Evolutionary conservation across 306 rosid genomes (phyloP).

Genomic region (Prunus campanulata): DNA sequence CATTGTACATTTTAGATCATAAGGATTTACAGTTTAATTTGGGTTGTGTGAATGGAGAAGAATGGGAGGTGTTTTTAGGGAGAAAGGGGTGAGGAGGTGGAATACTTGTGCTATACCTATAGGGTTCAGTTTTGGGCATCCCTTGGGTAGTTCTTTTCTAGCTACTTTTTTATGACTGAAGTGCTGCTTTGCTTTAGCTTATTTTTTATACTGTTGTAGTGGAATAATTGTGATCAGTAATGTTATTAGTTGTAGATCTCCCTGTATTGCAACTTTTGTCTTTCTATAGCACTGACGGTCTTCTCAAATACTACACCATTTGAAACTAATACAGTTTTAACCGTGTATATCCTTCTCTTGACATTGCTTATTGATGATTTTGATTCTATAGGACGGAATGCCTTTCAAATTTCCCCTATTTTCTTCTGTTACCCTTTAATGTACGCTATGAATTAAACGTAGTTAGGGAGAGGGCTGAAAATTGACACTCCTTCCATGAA

Average conservation of each 20-base stretch:
- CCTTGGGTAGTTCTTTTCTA: background rate
- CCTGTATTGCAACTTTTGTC: too few relatives aligned
- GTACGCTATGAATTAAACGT: background rate
- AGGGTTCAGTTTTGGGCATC: background rate
- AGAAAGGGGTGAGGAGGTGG: background rate
- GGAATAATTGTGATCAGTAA: background rate
- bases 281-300: background rate
- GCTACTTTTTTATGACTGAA: background rate
- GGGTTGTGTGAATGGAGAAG: background rate
- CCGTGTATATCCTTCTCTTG: background rate
- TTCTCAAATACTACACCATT: background rate
- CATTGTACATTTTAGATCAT: background rate
- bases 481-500: background rate
- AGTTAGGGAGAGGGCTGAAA: background rate
- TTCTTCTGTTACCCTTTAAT: background rate
- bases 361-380: background rate
- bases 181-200: background rate
- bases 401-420: background rate
- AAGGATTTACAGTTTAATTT: background rate
- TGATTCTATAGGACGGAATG: background rate
- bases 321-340: too few relatives aligned
- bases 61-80: background rate
- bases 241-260: background rate
- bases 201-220: background rate
- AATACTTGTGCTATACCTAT: background rate